Evolutionary conservation across 768 basidiomycete genomes (phyloP), one percentile per base, ranked within the genome.

Genomic region (Naganishia randhawae): DNA sequence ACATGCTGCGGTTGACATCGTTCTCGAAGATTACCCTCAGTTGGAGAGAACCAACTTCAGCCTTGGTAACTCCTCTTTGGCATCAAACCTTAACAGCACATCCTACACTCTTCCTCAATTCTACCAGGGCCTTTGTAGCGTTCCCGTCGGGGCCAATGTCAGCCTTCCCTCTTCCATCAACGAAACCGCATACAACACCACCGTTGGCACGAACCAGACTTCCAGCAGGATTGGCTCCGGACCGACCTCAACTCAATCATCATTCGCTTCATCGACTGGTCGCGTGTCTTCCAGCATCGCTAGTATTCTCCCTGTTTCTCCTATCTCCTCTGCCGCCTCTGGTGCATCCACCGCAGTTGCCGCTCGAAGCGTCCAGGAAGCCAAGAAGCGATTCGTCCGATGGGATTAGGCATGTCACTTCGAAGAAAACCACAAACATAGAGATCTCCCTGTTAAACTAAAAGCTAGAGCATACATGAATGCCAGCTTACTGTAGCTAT

Each of bases 131-230:
- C 16, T 63, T 4, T 70, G 69, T 35, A 50, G 50, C 48, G 61
- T 70, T 22, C 17, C 65, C 41, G 71, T 74, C 14, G 69, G 67
- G 13, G 48, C 50, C 35, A 73, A 76, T 71, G 75, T 74, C 14
- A 73, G 76, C 16, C 71, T 80, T 25, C 78, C 78, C n/a, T 48
- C 35, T 35, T 73, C 71, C 31, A 69, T 80, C 61, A 71, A 69
- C 35, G 71, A 71, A 39, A 70, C 73, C 19, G 77, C 76, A 14
- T 71, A 69, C 72, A 78, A 78, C 73, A 69, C 72, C 50, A 74
- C 73, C 39, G 63, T 65, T 31, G 69, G 65, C 25, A 73, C 70
- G 66, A 70, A 63, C 37, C 64, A 71, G 51, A 64, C 64, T 41
- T 68, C 67, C n/a, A 63, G 27, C 17, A 13, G 25, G 19, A 48